These are phyloP conservation scores for Rhizopus delemar DNA, from an alignment of 371 early-diverging fungal genomes.

Conservation along the genomic window DNA sequence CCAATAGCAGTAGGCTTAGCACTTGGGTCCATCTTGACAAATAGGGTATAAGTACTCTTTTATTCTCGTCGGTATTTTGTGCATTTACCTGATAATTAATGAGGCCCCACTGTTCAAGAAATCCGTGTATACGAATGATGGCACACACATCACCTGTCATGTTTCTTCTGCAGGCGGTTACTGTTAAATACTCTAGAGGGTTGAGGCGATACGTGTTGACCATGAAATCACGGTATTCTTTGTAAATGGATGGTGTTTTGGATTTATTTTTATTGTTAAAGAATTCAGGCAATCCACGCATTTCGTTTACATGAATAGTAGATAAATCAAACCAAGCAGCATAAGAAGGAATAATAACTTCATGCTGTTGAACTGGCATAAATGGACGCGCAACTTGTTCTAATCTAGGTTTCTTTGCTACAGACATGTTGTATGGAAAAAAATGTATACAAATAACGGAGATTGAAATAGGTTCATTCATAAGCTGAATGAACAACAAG, in stretches of 20 bases:
- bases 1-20: constrained; percentile 85
- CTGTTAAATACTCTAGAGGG: constrained; percentile 92
- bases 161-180: constrained; percentile 94
- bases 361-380: constrained; percentile 75
- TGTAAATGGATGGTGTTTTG: constrained; percentile 91
- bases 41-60: constrained; percentile 2
- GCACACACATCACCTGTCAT: constrained; percentile 96
- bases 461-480: not conserved
- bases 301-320: constrained; percentile 86
- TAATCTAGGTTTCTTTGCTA: constrained; percentile 33
- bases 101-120: constrained; percentile 98
- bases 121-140: constrained; percentile 95
- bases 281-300: constrained; percentile 92
- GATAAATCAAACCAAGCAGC: constrained; percentile 92
- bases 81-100: constrained; percentile 94
- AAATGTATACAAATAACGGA: not conserved
- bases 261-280: constrained; percentile 88
- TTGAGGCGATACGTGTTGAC: constrained; percentile 93
- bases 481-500: not conserved
- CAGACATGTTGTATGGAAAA: constrained; percentile 14
- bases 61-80: constrained; percentile 13
- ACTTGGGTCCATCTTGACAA: constrained; percentile 80
- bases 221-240: constrained; percentile 97
- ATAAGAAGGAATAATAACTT: constrained; percentile 87
- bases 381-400: constrained; percentile 63